Evolutionary conservation across 31 red algal genomes (phyloP).

Genomic region (Endocladia muricata): DNA sequence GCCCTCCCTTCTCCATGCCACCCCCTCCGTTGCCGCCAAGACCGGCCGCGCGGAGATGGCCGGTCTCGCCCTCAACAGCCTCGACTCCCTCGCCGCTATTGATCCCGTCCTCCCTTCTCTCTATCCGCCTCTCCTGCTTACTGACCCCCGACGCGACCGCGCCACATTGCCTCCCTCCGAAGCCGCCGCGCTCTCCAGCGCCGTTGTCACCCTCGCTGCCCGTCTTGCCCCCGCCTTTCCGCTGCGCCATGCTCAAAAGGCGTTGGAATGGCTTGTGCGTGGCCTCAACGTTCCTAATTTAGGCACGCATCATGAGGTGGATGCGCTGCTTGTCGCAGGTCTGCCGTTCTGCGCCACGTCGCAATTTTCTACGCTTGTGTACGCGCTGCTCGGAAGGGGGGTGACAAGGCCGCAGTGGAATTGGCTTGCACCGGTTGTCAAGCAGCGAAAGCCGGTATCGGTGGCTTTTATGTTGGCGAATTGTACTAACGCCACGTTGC

Average conservation of each 20-base stretch:
- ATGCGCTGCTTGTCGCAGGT: neutral
- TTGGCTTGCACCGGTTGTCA: constrained; percentile 5
- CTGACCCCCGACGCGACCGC: constrained; percentile 1
- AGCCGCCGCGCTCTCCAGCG: neutral
- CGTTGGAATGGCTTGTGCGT: constrained; percentile 5
- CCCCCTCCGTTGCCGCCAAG: neutral
- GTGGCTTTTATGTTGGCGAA: neutral
- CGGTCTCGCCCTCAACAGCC: neutral
- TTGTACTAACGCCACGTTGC: neutral
- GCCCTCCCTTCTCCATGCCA: too few relatives aligned
- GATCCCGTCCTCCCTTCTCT: neutral
- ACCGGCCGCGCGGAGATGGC: neutral
- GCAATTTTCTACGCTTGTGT: neutral
- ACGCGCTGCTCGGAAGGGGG: neutral
- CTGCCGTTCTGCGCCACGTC: neutral
- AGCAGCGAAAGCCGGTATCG: neutral
- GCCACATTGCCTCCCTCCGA: constrained; percentile 7
- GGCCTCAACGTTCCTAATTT: neutral
- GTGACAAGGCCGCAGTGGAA: neutral
- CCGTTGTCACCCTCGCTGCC: neutral
- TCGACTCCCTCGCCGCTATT: neutral
- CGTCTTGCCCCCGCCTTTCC: constrained; percentile 7
- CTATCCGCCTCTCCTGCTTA: neutral
- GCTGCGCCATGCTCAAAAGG: constrained; percentile 5
- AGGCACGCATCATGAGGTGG: constrained; percentile 1